phyloP scores from a whole-genome alignment of 169 alveolate genomes.

The Eimeria tenella region DNA sequence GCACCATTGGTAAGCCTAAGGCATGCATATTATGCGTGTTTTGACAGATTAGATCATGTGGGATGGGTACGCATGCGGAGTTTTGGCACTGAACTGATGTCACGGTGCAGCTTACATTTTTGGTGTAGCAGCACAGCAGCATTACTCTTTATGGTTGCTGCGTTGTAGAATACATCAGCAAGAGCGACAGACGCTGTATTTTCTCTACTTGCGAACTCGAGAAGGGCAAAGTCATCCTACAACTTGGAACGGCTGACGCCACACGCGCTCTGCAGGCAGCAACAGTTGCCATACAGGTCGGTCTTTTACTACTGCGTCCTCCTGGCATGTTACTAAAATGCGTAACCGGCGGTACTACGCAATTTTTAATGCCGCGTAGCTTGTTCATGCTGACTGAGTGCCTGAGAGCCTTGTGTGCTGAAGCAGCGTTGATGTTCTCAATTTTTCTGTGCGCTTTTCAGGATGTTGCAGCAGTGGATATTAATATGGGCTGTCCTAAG shows the following conservation, averaged over 20 bases:
- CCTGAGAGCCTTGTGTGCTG: not conserved
- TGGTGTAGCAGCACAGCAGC: no score
- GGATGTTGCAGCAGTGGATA: constrained; percentile 79
- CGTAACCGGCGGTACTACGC: not conserved
- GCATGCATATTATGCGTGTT: not conserved
- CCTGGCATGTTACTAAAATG: not conserved
- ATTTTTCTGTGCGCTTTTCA: not conserved
- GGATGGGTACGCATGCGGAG: not conserved
- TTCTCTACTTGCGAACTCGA: constrained; percentile 76
- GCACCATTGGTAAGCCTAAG: constrained; percentile 68
- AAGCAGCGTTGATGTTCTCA: not conserved
- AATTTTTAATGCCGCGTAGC: not conserved
- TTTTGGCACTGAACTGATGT: no score
- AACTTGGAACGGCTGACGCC: constrained; percentile 79
- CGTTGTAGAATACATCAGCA: constrained; percentile 64
- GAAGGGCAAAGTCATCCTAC: constrained; percentile 78
- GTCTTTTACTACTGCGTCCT: not conserved
- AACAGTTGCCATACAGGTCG: constrained; percentile 59
- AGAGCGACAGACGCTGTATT: constrained; percentile 57
- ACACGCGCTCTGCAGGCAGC: constrained; percentile 78
- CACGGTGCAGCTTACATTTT: no score
- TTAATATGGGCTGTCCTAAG: constrained; percentile 83
- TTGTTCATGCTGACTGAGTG: not conserved
- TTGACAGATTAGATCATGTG: not conserved
- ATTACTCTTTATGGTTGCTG: not conserved